These are phyloP conservation scores for Penstemon davidsonii DNA, from an alignment of 257 asterid species.

Conservation along the genomic window DNA sequence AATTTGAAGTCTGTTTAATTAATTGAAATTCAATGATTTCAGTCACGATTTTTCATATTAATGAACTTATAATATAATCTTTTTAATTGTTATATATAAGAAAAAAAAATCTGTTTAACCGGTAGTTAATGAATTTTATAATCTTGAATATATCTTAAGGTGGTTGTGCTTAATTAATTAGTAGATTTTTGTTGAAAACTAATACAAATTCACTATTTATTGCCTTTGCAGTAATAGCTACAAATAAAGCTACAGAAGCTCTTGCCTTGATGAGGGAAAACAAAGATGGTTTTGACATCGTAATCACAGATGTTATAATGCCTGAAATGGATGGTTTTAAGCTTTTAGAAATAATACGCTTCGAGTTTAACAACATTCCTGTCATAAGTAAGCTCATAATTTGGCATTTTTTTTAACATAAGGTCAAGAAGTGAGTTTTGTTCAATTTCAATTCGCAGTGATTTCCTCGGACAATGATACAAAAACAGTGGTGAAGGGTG, in stretches of 20 bases:
- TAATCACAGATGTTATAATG: conserved; percentile 14
- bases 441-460: conserved; percentile 2
- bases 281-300: conserved; percentile 13
- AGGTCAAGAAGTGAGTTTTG: neutral
- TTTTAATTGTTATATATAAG: too few species aligned
- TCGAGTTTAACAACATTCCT: conserved; percentile 3
- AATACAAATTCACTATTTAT: too few species aligned
- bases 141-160: too few species aligned
- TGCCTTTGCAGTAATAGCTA: conserved; percentile 4
- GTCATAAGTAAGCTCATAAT: conserved; percentile 12
- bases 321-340: conserved; percentile 22
- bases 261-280: neutral
- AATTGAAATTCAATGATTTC: too few species aligned
- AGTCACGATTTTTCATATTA: too few species aligned
- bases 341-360: conserved; percentile 11
- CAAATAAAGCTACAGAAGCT: conserved; percentile 16
- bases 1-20: too few species aligned
- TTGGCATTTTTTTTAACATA: neutral
- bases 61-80: too few species aligned
- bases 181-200: too few species aligned
- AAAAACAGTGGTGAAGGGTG: conserved; percentile 5
- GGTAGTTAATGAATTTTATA: too few species aligned
- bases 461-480: conserved; percentile 3
- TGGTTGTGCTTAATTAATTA: too few species aligned
- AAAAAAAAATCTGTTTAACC: too few species aligned